phyloP scores from a whole-genome alignment of 2,329 filamentous ascomycete species.

The Neonectria punicea region DNA sequence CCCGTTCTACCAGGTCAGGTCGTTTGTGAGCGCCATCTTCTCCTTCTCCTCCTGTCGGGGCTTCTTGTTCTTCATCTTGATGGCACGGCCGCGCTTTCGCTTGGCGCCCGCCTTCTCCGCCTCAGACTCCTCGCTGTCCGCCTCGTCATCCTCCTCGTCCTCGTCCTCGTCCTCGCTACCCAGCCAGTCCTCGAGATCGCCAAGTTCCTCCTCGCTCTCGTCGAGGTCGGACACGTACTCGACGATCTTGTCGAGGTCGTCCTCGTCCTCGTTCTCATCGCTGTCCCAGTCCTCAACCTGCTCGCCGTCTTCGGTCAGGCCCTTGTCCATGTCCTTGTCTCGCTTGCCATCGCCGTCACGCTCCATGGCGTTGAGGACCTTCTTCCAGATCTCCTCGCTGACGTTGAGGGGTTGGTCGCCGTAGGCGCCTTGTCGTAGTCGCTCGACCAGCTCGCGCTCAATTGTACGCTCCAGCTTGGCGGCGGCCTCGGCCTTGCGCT shows the following conservation, averaged over 20 bases:
- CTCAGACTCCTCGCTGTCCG: slow-evolving; percentile 67
- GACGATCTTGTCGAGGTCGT: slow-evolving; percentile 79
- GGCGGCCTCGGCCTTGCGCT: slow-evolving; percentile 80
- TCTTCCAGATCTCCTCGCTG: slow-evolving; percentile 96
- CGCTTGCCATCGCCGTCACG: slow-evolving; percentile 82
- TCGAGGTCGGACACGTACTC: slow-evolving; percentile 95
- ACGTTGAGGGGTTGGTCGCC: slow-evolving; percentile 95
- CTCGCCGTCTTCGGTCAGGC: slow-evolving; percentile 81
- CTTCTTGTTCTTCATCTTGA: slow-evolving; percentile 59
- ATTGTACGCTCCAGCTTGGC: slow-evolving; percentile 97
- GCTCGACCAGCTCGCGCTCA: slow-evolving; percentile 92
- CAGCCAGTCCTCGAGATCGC: slow-evolving; percentile 92
- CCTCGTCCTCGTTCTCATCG: slow-evolving; percentile 73
- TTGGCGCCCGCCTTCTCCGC: slow-evolving; percentile 66
- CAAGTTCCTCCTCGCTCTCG: slow-evolving; percentile 81
- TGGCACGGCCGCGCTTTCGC: slow-evolving; percentile 61
- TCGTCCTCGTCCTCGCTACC: slow-evolving; percentile 74
- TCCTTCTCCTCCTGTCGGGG: slow-evolving; percentile 72
- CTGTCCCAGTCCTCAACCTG: slow-evolving; percentile 75
- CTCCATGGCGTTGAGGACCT: slow-evolving; percentile 91
- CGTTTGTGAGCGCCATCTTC: slow-evolving; percentile 55
- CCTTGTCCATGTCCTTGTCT: slow-evolving; percentile 90
- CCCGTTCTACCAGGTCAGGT: slow-evolving; percentile 53
- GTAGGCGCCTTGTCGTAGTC: slow-evolving; percentile 91
- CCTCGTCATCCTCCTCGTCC: slow-evolving; percentile 68